Evolutionary conservation across 2,329 filamentous ascomycete species (phyloP), one percentile per base, ranked within the genome.

Genomic region (Alternaria tenuissima): DNA sequence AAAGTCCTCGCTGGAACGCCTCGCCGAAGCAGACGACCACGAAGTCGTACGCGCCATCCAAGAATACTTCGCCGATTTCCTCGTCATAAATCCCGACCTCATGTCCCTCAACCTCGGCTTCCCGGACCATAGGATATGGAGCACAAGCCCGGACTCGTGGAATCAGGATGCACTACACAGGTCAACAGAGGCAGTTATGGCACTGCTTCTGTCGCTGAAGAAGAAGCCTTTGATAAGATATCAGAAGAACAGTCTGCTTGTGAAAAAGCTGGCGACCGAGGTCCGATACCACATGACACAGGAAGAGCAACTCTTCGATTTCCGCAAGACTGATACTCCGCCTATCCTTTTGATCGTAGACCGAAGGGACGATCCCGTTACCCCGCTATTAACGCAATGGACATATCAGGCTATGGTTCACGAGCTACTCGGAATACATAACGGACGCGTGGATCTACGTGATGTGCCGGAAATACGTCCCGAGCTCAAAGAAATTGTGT

Each of bases 351-450:
- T 99, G 34, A 88, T 99, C 55, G 81, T 99, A 30, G 95, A 99
- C 79, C 88, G 95, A 42, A 88, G 95, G 77, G 94, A 97, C 75
- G 95, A 99, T 72, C 94, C 95, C 0, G 91, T 98, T 52, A 99
- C 95, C 4, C 95, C 95, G 0, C 82, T 99, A 11, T 85, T 99
- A 49, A 97, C 93, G 3, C 95, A 99, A 77, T 99, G 95, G 95
- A 99, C 95, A 26, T 99, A 99, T 74, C 95, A 99, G 80, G 95
- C 95, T n/a, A 99, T 99, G 94, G 95, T 99, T 0, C 95, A 99
- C 76, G 95, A 99, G 74, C 82, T 98, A 2, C 84, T 99, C 12
- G 95, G 95, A 5, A 97, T 99, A 67, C 88, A 91, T 59, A 98
- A 98, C 76, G 95, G 95, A n/a, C 87, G 94, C 52, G 95, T 99